phyloP scores from a whole-genome alignment of 345 rosid genomes.

The Excoecaria cochinchinensis region DNA sequence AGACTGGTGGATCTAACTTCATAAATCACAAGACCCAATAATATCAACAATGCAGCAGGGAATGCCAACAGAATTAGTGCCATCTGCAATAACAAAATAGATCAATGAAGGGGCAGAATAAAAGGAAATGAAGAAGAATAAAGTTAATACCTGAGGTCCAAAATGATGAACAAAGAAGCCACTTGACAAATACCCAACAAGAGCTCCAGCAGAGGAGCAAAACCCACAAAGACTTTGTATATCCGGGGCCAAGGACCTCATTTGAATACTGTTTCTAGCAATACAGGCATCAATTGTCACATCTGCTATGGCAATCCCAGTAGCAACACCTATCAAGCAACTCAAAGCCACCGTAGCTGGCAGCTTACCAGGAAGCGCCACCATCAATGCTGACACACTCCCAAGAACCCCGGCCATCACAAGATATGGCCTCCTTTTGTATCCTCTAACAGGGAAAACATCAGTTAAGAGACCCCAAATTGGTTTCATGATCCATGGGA shows the following conservation, averaged over 20 bases:
- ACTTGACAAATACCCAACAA: slow-evolving; percentile 64
- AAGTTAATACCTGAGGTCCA: slow-evolving; percentile 65
- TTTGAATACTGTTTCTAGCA: slow-evolving; percentile 65
- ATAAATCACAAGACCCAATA: slow-evolving; percentile 63
- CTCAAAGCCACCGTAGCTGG: slow-evolving; percentile 52
- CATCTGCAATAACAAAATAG: slow-evolving; percentile 38
- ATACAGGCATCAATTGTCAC: slow-evolving; percentile 87
- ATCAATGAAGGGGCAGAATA: neutral
- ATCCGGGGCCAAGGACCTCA: slow-evolving; percentile 62
- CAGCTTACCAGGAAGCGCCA: slow-evolving; percentile 46
- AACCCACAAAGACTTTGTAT: slow-evolving; percentile 79
- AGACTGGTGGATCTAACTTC: slow-evolving; percentile 42
- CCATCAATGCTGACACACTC: slow-evolving; percentile 45
- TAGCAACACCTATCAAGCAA: slow-evolving; percentile 63
- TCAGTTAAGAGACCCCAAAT: slow-evolving; percentile 79
- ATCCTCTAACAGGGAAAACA: slow-evolving; percentile 67
- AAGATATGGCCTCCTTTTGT: slow-evolving; percentile 70
- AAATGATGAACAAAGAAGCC: slow-evolving; percentile 68
- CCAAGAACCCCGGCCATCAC: slow-evolving; percentile 65
- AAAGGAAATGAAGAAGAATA: neutral
- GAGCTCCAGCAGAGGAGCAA: slow-evolving; percentile 79
- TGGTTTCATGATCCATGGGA: slow-evolving; percentile 82
- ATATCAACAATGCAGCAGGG: slow-evolving; percentile 47
- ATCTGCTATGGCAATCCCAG: slow-evolving; percentile 77
- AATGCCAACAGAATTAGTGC: slow-evolving; percentile 65